Evolutionary conservation across 2,329 filamentous ascomycete species (phyloP).

Genomic region (Dendryphion nanum): DNA sequence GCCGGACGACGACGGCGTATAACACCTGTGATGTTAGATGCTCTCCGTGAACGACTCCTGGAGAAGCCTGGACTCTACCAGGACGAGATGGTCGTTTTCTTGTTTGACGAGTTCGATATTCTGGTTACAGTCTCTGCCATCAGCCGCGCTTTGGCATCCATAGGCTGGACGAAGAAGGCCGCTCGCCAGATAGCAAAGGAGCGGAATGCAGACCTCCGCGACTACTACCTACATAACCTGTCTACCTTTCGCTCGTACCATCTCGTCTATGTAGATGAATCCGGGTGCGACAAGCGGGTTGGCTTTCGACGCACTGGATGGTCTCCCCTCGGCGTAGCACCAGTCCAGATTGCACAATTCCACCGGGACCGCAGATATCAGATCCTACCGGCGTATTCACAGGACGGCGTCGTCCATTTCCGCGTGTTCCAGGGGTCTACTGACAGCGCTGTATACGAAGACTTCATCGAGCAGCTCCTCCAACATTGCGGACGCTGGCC

Average conservation of each 20-base stretch:
- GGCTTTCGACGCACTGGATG: background rate
- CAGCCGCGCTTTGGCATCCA: background rate
- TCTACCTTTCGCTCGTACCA: background rate
- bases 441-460: slow-evolving; percentile 3
- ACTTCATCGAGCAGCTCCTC: slow-evolving; percentile 27
- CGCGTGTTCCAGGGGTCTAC: slow-evolving; percentile 12
- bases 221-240: background rate
- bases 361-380: slow-evolving; percentile 8
- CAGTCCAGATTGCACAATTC: slow-evolving; percentile 18
- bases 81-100: background rate
- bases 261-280: background rate
- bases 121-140: background rate
- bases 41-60: no score
- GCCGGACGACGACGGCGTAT: background rate
- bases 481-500: slow-evolving; percentile 30
- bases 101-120: background rate
- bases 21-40: background rate
- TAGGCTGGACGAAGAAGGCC: background rate
- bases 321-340: slow-evolving; percentile 37
- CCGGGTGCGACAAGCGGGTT: background rate
- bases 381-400: slow-evolving; percentile 12
- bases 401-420: slow-evolving; percentile 12
- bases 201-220: background rate
- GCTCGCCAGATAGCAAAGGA: background rate
- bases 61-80: no score